These are phyloP conservation scores for Gastrodia elata DNA, from an alignment of 106 monocot genomes.

Conservation along the genomic window DNA sequence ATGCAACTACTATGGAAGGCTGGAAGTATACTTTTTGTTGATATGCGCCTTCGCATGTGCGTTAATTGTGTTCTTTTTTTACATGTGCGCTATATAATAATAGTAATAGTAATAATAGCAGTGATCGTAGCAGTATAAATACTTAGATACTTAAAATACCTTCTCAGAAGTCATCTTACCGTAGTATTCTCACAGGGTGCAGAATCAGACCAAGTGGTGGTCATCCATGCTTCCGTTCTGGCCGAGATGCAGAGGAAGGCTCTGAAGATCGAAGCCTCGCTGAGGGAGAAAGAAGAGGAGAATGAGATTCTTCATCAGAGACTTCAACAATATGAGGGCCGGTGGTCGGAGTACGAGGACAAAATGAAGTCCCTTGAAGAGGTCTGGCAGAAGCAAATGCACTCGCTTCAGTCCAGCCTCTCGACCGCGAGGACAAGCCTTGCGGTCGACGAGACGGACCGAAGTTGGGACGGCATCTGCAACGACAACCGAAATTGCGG, in stretches of 20 bases:
- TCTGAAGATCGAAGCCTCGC: conserved; percentile 62
- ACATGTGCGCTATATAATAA: no score
- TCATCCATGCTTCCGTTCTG: conserved; percentile 70
- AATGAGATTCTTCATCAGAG: conserved; percentile 74
- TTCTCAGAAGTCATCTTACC: no score
- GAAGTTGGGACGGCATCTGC: conserved; percentile 13
- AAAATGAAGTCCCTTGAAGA: conserved; percentile 96
- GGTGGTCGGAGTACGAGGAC: conserved; percentile 78
- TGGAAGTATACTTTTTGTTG: no score
- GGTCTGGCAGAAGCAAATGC: conserved; percentile 92
- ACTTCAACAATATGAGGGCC: conserved; percentile 68
- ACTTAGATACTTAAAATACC: no score
- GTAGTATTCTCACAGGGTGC: conserved; percentile 25
- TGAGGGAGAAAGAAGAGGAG: conserved; percentile 77
- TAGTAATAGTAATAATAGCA: no score
- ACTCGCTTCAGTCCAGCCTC: conserved; percentile 73
- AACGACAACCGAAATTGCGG: neutral
- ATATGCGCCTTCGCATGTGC: no score
- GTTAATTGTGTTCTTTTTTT: no score
- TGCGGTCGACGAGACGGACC: conserved; percentile 31
- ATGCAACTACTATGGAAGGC: no score
- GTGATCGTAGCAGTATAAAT: no score
- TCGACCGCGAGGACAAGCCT: conserved; percentile 67
- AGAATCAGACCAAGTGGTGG: conserved; percentile 44
- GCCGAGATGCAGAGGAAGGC: conserved; percentile 72